phyloP scores from a whole-genome alignment of 257 asterid genomes.

The Eucommia ulmoides region DNA sequence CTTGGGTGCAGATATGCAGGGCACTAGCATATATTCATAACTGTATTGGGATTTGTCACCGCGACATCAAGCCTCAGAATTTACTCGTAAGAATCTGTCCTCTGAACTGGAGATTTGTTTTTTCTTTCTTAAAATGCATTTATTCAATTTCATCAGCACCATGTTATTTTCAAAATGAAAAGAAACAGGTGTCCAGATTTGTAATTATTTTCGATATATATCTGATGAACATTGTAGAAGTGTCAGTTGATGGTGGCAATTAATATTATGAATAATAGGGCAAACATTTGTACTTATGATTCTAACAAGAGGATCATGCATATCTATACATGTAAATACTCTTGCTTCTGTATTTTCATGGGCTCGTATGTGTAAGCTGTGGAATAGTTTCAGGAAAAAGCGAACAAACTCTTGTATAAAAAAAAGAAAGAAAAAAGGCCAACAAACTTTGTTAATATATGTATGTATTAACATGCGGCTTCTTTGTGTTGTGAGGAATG shows the following conservation, averaged over 20 bases:
- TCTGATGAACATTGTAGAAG: too few species aligned
- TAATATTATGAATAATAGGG: background rate
- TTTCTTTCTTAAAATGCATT: too few species aligned
- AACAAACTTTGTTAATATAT: too few species aligned
- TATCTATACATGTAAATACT: too few species aligned
- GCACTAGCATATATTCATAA: slow-evolving; percentile 92
- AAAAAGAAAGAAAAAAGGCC: too few species aligned
- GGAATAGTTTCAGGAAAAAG: background rate
- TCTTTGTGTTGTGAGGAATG: too few species aligned
- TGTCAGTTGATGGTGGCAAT: background rate
- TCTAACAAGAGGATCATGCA: background rate
- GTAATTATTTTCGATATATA: too few species aligned
- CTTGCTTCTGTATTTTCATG: background rate
- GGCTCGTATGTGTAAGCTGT: background rate
- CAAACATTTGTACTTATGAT: background rate
- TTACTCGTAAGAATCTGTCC: slow-evolving; percentile 54
- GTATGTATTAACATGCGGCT: too few species aligned
- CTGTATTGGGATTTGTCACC: slow-evolving; percentile 90
- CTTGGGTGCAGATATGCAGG: slow-evolving; percentile 70
- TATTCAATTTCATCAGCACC: too few species aligned
- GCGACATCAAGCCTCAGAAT: slow-evolving; percentile 97
- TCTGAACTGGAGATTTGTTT: background rate
- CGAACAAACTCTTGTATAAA: too few species aligned
- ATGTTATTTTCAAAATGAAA: too few species aligned
- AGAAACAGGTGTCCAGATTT: too few species aligned